Evolutionary conservation across 2,329 filamentous ascomycete species (phyloP).

Genomic region (Saccharata proteae): DNA sequence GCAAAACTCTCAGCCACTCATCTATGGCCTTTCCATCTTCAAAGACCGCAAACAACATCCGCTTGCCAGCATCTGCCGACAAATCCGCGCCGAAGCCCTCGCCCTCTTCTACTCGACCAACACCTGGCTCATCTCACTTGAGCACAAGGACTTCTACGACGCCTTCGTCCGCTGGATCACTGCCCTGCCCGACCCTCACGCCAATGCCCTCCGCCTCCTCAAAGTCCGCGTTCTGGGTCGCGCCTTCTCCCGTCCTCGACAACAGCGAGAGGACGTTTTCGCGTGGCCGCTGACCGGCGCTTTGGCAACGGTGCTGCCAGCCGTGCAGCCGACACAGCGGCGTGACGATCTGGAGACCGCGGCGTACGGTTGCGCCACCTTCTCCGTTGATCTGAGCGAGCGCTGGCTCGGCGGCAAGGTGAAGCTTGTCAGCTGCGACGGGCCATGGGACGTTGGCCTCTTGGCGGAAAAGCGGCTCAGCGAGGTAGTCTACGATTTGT

Average conservation of each 20-base stretch:
- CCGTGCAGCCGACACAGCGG: conserved; percentile 15
- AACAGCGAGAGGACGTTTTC: background rate
- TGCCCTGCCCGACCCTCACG: conserved; percentile 18
- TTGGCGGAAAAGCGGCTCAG: conserved; percentile 14
- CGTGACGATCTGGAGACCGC: conserved; percentile 8
- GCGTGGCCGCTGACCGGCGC: conserved; percentile 5
- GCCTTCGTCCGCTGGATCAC: conserved; percentile 27
- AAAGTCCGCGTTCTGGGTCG: conserved; percentile 21
- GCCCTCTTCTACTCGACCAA: conserved; percentile 29
- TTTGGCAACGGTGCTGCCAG: background rate
- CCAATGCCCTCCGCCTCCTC: conserved; percentile 19
- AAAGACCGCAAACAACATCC: conserved; percentile 24
- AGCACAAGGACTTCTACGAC: conserved; percentile 28
- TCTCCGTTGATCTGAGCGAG: conserved; percentile 25
- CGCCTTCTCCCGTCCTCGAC: conserved; percentile 16
- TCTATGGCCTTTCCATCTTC: conserved; percentile 29
- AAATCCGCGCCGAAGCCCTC: conserved; percentile 24
- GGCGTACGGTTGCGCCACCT: conserved; percentile 25
- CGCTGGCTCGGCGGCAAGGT: conserved; percentile 22
- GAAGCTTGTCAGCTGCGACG: conserved; percentile 21
- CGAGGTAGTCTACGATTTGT: conserved; percentile 17
- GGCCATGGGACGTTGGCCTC: conserved; percentile 19
- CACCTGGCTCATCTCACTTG: conserved; percentile 27
- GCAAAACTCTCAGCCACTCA: conserved; percentile 22
- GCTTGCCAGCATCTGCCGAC: conserved; percentile 22